These are phyloP conservation scores for Conticribra weissflogii DNA, from an alignment of 108 stramenopile species.

Conservation along the genomic window DNA sequence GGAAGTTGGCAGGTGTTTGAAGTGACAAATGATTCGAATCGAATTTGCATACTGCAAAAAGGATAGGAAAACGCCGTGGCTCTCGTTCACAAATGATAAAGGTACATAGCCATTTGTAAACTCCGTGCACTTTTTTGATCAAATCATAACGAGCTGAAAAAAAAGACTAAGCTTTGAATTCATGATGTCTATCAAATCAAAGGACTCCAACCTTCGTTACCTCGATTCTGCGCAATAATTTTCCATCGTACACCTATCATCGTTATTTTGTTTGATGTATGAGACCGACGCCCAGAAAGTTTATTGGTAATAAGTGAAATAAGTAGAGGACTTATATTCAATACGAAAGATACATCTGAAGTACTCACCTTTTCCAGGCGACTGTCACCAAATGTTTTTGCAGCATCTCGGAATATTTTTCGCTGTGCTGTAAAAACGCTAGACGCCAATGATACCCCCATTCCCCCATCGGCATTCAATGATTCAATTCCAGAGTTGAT, in stretches of 20 bases:
- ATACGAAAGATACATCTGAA: neutral
- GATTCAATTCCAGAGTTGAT: neutral
- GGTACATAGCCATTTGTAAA: neutral
- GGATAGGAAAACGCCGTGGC: too few species aligned
- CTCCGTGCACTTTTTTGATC: neutral
- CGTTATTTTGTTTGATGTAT: too few species aligned
- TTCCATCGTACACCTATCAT: slow-evolving; percentile 68
- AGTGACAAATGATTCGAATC: too few species aligned
- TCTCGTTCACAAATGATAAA: too few species aligned
- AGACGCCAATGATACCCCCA: slow-evolving; percentile 55
- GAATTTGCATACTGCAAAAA: too few species aligned
- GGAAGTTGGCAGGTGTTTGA: too few species aligned
- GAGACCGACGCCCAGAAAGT: too few species aligned
- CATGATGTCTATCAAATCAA: neutral
- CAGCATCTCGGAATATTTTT: slow-evolving; percentile 78
- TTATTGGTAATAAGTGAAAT: neutral
- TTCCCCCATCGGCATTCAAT: neutral
- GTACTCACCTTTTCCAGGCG: slow-evolving; percentile 56
- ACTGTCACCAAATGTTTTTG: slow-evolving; percentile 81
- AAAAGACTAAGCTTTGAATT: neutral
- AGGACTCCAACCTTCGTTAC: slow-evolving; percentile 70
- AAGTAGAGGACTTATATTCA: neutral
- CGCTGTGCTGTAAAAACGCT: slow-evolving; percentile 79
- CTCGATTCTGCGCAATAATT: slow-evolving; percentile 80
- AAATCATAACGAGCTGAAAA: neutral